These are phyloP conservation scores for Trametes meyenii DNA, from an alignment of 768 basidiomycete species.

Conservation along the genomic window DNA sequence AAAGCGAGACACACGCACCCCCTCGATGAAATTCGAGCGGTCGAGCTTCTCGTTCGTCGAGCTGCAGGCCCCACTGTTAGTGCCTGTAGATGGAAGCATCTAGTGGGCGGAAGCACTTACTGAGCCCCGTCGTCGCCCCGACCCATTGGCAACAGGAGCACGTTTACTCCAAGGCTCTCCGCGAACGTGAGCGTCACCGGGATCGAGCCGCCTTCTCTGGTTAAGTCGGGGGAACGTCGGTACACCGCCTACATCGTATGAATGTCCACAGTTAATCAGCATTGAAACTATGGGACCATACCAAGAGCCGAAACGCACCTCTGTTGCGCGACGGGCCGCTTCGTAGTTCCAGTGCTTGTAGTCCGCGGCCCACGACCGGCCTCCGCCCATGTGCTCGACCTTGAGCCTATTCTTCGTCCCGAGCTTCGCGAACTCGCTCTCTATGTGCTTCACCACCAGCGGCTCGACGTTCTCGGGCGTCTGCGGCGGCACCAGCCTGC, in stretches of 20 bases:
- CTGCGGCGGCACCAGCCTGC: constrained; percentile 85
- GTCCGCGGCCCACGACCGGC: constrained; percentile 91
- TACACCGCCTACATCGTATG: constrained; percentile 51
- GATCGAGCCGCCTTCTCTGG: constrained; percentile 92
- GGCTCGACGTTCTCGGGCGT: constrained; percentile 71
- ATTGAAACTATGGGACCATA: too few species aligned
- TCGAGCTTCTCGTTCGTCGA: constrained; percentile 97
- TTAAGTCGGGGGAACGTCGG: constrained; percentile 75
- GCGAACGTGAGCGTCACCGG: constrained; percentile 95
- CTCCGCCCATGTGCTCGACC: constrained; percentile 75
- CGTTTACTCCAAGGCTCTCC: constrained; percentile 83
- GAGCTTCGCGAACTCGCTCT: constrained; percentile 85
- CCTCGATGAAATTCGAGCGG: constrained; percentile 83
- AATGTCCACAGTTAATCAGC: neutral
- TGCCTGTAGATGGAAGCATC: neutral
- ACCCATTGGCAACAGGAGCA: constrained; percentile 90
- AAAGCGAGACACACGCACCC: constrained; percentile 48
- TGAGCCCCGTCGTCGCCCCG: constrained; percentile 94
- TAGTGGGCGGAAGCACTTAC: constrained; percentile 45
- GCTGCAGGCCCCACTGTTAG: constrained; percentile 39
- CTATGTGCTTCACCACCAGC: constrained; percentile 69
- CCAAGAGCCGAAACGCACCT: constrained; percentile 43
- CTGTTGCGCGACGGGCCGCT: constrained; percentile 83
- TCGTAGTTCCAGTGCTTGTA: constrained; percentile 91
- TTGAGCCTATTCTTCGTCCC: constrained; percentile 80